phyloP scores from a whole-genome alignment of 139 green algal genomes.

The Chlamydomonas eustigma region DNA sequence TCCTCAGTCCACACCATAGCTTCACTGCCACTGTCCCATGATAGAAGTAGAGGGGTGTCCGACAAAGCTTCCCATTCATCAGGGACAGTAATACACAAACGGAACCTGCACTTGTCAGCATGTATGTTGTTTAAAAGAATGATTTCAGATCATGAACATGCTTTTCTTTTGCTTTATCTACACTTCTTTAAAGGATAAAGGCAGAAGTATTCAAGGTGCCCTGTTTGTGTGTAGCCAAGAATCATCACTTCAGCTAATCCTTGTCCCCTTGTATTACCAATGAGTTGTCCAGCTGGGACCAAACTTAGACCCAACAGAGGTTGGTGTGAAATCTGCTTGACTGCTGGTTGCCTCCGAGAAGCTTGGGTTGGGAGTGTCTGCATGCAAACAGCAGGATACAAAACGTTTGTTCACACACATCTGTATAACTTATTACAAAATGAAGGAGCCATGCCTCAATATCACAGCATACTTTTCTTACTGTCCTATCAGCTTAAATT shows the following conservation, averaged over 20 bases:
- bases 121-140: not conserved
- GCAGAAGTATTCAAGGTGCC: too few species aligned
- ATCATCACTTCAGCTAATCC: too few species aligned
- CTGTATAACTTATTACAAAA: too few species aligned
- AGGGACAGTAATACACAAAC: constrained; percentile 15
- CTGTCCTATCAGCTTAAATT: too few species aligned
- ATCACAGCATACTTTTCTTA: too few species aligned
- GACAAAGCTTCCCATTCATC: not conserved
- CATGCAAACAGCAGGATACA: not conserved
- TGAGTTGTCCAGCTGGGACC: constrained; percentile 39
- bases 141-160: too few species aligned
- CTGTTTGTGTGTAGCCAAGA: too few species aligned
- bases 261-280: constrained; percentile 21
- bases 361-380: not conserved
- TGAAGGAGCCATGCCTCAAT: too few species aligned
- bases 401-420: not conserved
- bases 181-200: too few species aligned
- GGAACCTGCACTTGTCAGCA: not conserved
- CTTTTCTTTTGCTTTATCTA: too few species aligned
- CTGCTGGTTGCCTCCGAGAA: not conserved
- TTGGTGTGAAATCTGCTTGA: constrained; percentile 11
- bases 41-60: constrained; percentile 9
- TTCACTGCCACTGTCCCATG: constrained; percentile 34
- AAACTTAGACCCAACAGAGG: constrained; percentile 22
- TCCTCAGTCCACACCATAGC: constrained; percentile 31